Percentiles rank a stretch among this genome's conserved stretches.
phyloP scores from a whole-genome alignment of 345 rosid genomes.

The Pistacia integerrima region DNA sequence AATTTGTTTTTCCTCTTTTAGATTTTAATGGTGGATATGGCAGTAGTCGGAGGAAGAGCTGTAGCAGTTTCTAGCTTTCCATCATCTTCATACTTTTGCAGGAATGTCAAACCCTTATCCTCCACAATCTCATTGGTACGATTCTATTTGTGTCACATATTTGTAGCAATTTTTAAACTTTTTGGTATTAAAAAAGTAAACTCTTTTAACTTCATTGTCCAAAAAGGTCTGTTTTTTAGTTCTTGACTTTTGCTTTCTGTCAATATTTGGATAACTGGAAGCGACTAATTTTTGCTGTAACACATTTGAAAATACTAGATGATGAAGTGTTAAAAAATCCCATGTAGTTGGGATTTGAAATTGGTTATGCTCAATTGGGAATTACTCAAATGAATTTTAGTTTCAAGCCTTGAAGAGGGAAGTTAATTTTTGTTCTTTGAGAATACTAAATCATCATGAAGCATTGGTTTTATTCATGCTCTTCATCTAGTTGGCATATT shows the following conservation, averaged over 20 bases:
- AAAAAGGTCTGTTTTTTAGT: neutral
- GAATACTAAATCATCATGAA: neutral
- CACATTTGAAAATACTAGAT: neutral
- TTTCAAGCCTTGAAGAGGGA: no score
- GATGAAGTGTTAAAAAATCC: neutral
- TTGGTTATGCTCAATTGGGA: neutral
- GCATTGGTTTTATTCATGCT: neutral
- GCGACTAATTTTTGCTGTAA: neutral
- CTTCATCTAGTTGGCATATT: neutral
- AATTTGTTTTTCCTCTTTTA: neutral
- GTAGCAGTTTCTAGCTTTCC: slow-evolving; percentile 59
- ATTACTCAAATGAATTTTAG: neutral
- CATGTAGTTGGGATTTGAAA: neutral
- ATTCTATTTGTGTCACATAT: no score
- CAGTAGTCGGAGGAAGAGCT: slow-evolving; percentile 50
- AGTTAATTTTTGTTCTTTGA: neutral
- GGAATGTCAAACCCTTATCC: slow-evolving; percentile 35
- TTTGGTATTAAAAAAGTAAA: no score
- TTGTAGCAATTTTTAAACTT: no score
- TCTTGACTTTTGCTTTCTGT: no score
- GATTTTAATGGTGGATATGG: slow-evolving; percentile 38
- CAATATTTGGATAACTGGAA: no score
- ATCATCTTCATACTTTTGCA: slow-evolving; percentile 42
- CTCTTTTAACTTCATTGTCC: no score
- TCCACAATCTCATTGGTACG: slow-evolving; percentile 46